These are phyloP conservation scores for Geotrichum ghanense DNA, from an alignment of 805 yeast genomes.

Conservation along the genomic window DNA sequence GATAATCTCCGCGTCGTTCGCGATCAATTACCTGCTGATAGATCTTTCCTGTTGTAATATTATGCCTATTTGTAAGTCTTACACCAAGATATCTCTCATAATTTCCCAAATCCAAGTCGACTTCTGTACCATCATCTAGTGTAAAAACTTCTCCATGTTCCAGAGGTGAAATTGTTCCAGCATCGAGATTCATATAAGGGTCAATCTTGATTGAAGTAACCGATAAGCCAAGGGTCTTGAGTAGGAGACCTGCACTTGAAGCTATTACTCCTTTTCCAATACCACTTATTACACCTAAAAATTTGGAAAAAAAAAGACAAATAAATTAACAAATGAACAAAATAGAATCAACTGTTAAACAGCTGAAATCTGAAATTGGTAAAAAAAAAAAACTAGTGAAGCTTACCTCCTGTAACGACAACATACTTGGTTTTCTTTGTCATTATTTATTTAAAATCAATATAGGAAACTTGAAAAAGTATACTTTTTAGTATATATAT, in stretches of 20 bases:
- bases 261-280: slow-evolving; percentile 98
- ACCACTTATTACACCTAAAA: slow-evolving; percentile 95
- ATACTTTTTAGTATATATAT: too few species aligned
- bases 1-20: slow-evolving; percentile 92
- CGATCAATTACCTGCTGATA: slow-evolving; percentile 87
- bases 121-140: slow-evolving; percentile 97
- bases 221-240: slow-evolving; percentile 87
- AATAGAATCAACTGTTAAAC: too few species aligned
- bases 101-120: slow-evolving; percentile 94
- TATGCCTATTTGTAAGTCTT: slow-evolving; percentile 86
- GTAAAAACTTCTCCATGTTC: slow-evolving; percentile 99
- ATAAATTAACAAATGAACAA: neutral
- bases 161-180: slow-evolving; percentile 98
- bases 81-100: slow-evolving; percentile 94
- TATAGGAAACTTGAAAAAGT: too few species aligned
- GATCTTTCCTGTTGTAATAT: slow-evolving; percentile 96
- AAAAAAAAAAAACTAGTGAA: too few species aligned
- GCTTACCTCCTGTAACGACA: slow-evolving; percentile 84
- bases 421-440: slow-evolving; percentile 83
- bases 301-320: neutral
- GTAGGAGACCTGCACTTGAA: slow-evolving; percentile 88
- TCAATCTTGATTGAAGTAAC: slow-evolving; percentile 97
- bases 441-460: neutral
- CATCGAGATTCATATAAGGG: slow-evolving; percentile 98
- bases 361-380: too few species aligned